Evolutionary conservation across 768 basidiomycete genomes (phyloP).

Genomic region (Aureoboletus auriporus): DNA sequence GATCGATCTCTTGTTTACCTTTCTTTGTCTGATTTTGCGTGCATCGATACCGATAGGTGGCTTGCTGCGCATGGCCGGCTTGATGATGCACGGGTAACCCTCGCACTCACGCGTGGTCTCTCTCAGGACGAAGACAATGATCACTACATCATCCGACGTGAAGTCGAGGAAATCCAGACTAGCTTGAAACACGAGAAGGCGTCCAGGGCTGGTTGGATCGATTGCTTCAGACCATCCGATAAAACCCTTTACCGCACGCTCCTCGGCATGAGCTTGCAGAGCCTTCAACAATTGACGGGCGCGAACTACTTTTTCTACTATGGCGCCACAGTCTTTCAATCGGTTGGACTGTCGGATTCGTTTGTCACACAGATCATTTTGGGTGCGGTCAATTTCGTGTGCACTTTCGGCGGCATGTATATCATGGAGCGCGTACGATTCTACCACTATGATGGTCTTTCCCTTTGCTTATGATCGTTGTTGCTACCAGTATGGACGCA

Average conservation of each 20-base stretch:
- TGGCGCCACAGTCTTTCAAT: conserved; percentile 60
- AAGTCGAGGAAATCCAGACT: conserved; percentile 52
- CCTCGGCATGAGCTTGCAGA: conserved; percentile 62
- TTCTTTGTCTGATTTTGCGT: not conserved
- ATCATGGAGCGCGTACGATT: conserved; percentile 58
- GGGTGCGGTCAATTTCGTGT: conserved; percentile 67
- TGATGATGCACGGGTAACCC: conserved; percentile 46
- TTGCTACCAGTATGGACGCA: conserved; percentile 53
- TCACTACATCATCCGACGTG: conserved; percentile 41
- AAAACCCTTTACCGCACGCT: conserved; percentile 64
- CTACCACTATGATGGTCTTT: not conserved
- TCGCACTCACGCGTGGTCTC: conserved; percentile 50
- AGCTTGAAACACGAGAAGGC: conserved; percentile 48
- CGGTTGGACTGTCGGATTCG: conserved; percentile 64
- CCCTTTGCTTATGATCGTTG: not conserved
- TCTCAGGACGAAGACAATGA: conserved; percentile 34
- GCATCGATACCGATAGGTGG: conserved; percentile 43
- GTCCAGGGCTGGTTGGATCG: conserved; percentile 55
- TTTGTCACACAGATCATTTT: conserved; percentile 74
- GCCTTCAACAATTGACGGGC: conserved; percentile 68
- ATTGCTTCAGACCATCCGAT: conserved; percentile 54
- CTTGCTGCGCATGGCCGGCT: conserved; percentile 44
- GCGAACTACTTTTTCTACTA: conserved; percentile 71
- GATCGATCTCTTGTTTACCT: not conserved
- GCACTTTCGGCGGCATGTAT: conserved; percentile 71